A percentile compares a stretch with the other conserved stretches of the same genome.
Evolutionary conservation across 192 early-diverging fungal species (phyloP).

Genomic region (Coemansia sp.): DNA sequence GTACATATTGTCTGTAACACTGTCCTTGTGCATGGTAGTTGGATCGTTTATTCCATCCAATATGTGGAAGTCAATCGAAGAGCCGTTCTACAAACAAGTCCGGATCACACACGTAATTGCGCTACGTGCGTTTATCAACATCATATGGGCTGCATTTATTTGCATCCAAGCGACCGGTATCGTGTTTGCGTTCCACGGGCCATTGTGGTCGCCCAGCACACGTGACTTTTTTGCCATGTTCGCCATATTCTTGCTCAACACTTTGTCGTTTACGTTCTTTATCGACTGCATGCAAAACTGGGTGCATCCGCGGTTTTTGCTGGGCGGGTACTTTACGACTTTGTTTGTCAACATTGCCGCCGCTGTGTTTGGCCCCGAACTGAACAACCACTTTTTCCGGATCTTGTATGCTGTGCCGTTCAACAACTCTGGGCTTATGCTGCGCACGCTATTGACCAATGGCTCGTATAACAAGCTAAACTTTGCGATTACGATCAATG

Average conservation of each 20-base stretch:
- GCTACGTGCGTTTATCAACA: slow-evolving; percentile 31
- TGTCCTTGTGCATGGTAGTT: slow-evolving; percentile 48
- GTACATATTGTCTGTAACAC: slow-evolving; percentile 45
- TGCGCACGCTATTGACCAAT: slow-evolving; percentile 36
- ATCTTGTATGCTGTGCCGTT: slow-evolving; percentile 47
- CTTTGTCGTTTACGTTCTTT: slow-evolving; percentile 43
- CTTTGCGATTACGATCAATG: slow-evolving; percentile 32
- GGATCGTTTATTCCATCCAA: slow-evolving; percentile 53
- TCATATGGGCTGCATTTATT: slow-evolving; percentile 32
- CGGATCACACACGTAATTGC: slow-evolving; percentile 28
- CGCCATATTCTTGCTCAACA: slow-evolving; percentile 43
- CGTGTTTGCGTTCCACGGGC: slow-evolving; percentile 39
- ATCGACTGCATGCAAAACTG: slow-evolving; percentile 52
- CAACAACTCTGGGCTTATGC: slow-evolving; percentile 23
- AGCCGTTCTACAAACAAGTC: slow-evolving; percentile 48
- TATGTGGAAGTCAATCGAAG: slow-evolving; percentile 55
- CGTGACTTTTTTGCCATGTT: slow-evolving; percentile 47
- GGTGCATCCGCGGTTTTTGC: slow-evolving; percentile 45
- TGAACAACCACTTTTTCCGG: slow-evolving; percentile 53
- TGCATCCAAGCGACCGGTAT: slow-evolving; percentile 37
- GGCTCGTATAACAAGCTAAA: slow-evolving; percentile 37
- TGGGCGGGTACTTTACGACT: slow-evolving; percentile 41
- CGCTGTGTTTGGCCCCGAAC: slow-evolving; percentile 44
- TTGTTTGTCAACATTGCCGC: slow-evolving; percentile 47
- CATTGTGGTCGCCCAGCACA: slow-evolving; percentile 34